phyloP scores from a whole-genome alignment of 2,329 filamentous ascomycete species.

The Cryphonectria naterciae region DNA sequence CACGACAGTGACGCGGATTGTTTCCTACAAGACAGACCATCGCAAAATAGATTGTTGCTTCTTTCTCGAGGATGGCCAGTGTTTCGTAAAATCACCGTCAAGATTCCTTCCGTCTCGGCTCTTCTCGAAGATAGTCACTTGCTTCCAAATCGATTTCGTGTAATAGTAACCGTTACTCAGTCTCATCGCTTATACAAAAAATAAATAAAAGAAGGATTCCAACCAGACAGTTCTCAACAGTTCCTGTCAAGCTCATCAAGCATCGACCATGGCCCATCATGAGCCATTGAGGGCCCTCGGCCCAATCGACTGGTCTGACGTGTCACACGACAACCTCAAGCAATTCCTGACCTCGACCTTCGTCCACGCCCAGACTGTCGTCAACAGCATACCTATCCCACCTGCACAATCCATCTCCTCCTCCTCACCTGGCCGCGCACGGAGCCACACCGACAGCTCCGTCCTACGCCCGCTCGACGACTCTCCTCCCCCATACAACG shows the following conservation, averaged over 20 bases:
- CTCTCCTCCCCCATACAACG: slow-evolving; percentile 53
- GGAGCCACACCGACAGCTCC: slow-evolving; percentile 58
- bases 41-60: not conserved
- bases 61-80: not conserved
- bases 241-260: too few species aligned
- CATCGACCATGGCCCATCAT: slow-evolving; percentile 58
- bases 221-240: not conserved
- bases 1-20: not conserved
- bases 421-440: slow-evolving; percentile 55
- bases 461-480: slow-evolving; percentile 52
- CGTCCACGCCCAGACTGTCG: slow-evolving; percentile 67
- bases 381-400: slow-evolving; percentile 71
- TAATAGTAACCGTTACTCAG: not conserved
- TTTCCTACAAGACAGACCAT: not conserved
- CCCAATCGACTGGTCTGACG: slow-evolving; percentile 57
- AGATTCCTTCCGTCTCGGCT: not conserved
- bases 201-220: not conserved
- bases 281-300: slow-evolving; percentile 61
- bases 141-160: not conserved
- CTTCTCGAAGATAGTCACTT: not conserved
- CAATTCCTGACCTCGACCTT: slow-evolving; percentile 65
- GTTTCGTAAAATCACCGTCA: not conserved
- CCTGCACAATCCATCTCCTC: slow-evolving; percentile 52
- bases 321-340: slow-evolving; percentile 51
- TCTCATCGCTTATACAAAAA: not conserved